These are phyloP conservation scores for Penicillium coprophilum DNA, from an alignment of 495 filamentous ascomycete species.

Conservation along the genomic window DNA sequence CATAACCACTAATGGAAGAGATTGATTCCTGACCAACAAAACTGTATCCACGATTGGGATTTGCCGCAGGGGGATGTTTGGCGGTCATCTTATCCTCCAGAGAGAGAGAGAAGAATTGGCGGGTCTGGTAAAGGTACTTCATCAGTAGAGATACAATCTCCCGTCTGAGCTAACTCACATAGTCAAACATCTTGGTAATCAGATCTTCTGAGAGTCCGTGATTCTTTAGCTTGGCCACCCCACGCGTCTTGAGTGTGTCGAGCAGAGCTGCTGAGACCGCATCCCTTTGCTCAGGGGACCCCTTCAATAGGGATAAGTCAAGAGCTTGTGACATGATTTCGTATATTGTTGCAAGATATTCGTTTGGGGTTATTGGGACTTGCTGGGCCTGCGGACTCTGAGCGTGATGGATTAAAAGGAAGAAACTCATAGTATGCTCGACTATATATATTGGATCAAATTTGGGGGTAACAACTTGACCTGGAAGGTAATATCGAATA, in stretches of 20 bases:
- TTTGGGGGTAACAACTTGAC: background rate
- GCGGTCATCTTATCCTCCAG: slow-evolving; percentile 47
- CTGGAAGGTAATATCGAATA: slow-evolving; percentile 1
- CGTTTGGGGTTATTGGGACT: background rate
- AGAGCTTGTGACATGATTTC: slow-evolving; percentile 19
- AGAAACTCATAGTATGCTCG: background rate
- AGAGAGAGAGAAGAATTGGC: slow-evolving; percentile 43
- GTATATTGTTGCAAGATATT: background rate
- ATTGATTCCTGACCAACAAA: slow-evolving; percentile 54
- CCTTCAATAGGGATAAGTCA: slow-evolving; percentile 26
- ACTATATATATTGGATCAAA: no score
- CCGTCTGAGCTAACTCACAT: slow-evolving; percentile 11
- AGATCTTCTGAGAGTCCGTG: slow-evolving; percentile 27
- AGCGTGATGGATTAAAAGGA: background rate
- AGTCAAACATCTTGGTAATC: slow-evolving; percentile 26
- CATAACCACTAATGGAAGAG: slow-evolving; percentile 52
- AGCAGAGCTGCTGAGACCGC: slow-evolving; percentile 19
- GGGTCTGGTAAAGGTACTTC: slow-evolving; percentile 5
- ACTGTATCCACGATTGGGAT: slow-evolving; percentile 57
- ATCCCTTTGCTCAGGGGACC: slow-evolving; percentile 23
- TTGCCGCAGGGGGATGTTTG: slow-evolving; percentile 54
- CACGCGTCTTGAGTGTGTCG: slow-evolving; percentile 23
- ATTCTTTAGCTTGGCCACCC: slow-evolving; percentile 28
- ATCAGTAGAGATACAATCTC: background rate
- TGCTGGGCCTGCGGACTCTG: background rate